These are phyloP conservation scores for Diatrype stigma DNA, from an alignment of 2,329 filamentous ascomycete species.

Conservation along the genomic window DNA sequence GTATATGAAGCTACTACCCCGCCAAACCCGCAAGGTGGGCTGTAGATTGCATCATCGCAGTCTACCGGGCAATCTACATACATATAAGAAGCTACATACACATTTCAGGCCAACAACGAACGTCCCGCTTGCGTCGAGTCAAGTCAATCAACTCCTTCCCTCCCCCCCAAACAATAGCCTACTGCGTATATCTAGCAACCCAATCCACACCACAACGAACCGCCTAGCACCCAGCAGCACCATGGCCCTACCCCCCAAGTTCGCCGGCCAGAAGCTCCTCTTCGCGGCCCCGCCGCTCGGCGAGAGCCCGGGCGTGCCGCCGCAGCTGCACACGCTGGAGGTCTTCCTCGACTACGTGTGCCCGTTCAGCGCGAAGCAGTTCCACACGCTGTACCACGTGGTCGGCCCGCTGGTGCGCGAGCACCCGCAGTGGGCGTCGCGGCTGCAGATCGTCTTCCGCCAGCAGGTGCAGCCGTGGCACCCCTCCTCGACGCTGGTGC, in stretches of 20 bases:
- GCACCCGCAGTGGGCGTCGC: conserved; percentile 51
- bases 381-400: conserved; percentile 66
- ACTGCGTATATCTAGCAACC: no score
- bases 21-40: no score
- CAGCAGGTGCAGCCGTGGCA: conserved; percentile 96
- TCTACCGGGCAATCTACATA: no score
- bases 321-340: conserved; percentile 56
- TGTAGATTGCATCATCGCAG: no score
- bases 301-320: conserved; percentile 32
- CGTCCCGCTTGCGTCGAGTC: no score
- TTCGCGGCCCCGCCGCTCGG: conserved; percentile 36
- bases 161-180: no score
- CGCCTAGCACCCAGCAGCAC: no score
- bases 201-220: no score
- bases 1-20: no score
- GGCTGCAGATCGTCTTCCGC: conserved; percentile 75
- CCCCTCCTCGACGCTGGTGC: conserved; percentile 73
- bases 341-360: conserved; percentile 87
- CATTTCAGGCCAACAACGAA: no score
- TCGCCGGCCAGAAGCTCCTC: conserved; percentile 65
- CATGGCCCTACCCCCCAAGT: conserved; percentile 76
- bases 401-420: conserved; percentile 62
- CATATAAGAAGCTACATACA: no score
- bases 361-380: conserved; percentile 65
- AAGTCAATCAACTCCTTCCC: no score